Base-by-base conservation (phyloP, 805 yeast species). In the Brettanomyces custersianus region DNA sequence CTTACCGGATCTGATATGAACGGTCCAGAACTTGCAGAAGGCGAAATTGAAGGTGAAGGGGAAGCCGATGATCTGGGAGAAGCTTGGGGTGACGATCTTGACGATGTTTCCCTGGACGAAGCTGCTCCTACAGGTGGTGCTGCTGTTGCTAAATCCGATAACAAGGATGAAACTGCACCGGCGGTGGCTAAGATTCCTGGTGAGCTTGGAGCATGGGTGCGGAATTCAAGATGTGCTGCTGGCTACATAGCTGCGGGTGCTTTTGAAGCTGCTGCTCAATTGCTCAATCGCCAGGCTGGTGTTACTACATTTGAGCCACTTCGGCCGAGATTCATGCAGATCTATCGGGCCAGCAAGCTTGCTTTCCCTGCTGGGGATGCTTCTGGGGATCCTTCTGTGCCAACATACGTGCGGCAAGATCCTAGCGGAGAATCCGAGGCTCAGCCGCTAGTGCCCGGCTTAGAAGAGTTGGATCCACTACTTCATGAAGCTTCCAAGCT, bases 181-280 rank as follows among this genome's bases (percentile, higher is more conserved):
- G n/a, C n/a, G n/a, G 20, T 21, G 15, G 15, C 47, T 4, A 64
- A 57, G 18, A 55, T 62, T 42, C 69, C 68, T 12, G 72, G 72
- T 20, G 95, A 88, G 55, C 60, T 77, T 22, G 78, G 79, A 4
- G 59, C 60, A 40, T 94, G 99, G 98, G 72, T 84, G 21, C 80
- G 90, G 46, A 85, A 82, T 59, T 83, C 95, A 13, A 82, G 80
- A 43, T 72, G 88, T 38, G 86, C 96, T 4, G 96, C 95, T 21
- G 86, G 85, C 20, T 84, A 86, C 49, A 87, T 81, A 51, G 96
- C 98, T 2, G 87, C 96, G 3, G 99, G 99, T 49, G 83, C 94
- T 4, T 90, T 90, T 55, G 96, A 87, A 46, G 82, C 90, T 36
- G 99, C 97, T 26, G 92, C 96, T 27, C 94, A 87, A 51, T 73